Base-by-base conservation (phyloP, 768 basidiomycete genomes). In the Exsudoporus frostii region DNA sequence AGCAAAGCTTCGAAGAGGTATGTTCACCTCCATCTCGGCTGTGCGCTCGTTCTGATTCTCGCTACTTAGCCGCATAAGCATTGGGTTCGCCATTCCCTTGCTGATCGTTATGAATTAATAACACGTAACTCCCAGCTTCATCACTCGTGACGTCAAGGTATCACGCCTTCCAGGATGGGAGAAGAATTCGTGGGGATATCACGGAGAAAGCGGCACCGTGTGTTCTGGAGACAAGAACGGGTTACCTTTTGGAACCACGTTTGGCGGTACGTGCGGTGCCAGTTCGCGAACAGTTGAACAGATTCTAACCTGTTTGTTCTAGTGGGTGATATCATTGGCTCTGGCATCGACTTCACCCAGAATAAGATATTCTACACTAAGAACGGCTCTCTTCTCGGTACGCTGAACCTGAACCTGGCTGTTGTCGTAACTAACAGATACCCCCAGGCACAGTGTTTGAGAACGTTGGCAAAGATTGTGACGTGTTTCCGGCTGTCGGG, bases 241-340 rank as follows among this genome's bases (percentile, higher is more conserved):
- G 27, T 77, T 79, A 43, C 72, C 79, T 15, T 97, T 87, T 70
- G 90, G 90, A 9, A 85, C 86, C 40, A 82, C 80, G 0, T 98
- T 88, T 67, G 86, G 89, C 62, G 84, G 92, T 93, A 68, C 65
- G 85, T 75, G 25, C 6, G 14, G 19, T 36, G 32, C 46, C 54
- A 41, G 30, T 40, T 37, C 25, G n/a, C 41, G 19, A 37, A 20
- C 7, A 38, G 14, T 33, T 1, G 17, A 53, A 27, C 22, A 40
- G 24, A 38, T 4, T 40, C 20, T 49, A 49, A 59, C 50, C 32
- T 43, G 48, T 56, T 45, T 52, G 9, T 19, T 41, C 43, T 53
- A 95, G 93, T 84, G 40, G 89, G 88, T 8, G 96, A 99, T 67
- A 73, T 86, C 24, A 79, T 99, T 54, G 96, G 96, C 11, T 96